Evolutionary conservation across 2,329 filamentous ascomycete species (phyloP), one percentile per base, ranked within the genome.

Genomic region (Fusarium aywerte): DNA sequence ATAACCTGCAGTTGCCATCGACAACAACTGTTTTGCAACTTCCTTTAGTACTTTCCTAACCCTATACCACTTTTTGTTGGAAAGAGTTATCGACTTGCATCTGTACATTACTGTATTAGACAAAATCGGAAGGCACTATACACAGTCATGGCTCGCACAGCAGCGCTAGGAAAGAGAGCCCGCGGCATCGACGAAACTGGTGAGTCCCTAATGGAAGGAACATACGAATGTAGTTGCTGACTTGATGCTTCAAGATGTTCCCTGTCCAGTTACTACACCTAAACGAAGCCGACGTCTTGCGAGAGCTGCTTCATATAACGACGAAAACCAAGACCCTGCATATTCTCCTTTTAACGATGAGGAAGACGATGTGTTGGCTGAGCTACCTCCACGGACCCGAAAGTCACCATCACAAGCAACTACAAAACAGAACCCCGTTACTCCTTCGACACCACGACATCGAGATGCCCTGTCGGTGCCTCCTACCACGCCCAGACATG

Each of bases 401-500:
- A 71, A 72, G 21, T 72, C 72, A 32, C 67, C 65, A 20, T 74
- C 77, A n/a, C 75, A 75, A 42, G 71, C 75, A 4, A 72, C 76
- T 15, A 69, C 68, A 21, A 79, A 76, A 51, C 77, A 82, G 74
- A 86, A 80, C 44, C 87, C 87, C 15, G 82, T 89, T 49, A 91
- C 89, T 3, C 92, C 92, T 2, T 87, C 87, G 21, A 94, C 92
- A 12, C 89, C 92, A 25, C 86, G 92, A 69, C 91, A 93, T 75
- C 88, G 91, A 77, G 91, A 97, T 87, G 92, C 87, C 45, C 84
- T 95, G 60, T 86, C 87, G 50, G 85, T 87, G 65, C 85, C 89
- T 20, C 90, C 91, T 4, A 84, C 90, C 54, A 97, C 95, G 7
- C 95, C 95, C 40, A 89, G 92, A 59, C 93, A 96, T 77, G 88